These are phyloP conservation scores for Alternaria brassicae DNA, from an alignment of 2,329 filamentous ascomycete species.

Conservation along the genomic window DNA sequence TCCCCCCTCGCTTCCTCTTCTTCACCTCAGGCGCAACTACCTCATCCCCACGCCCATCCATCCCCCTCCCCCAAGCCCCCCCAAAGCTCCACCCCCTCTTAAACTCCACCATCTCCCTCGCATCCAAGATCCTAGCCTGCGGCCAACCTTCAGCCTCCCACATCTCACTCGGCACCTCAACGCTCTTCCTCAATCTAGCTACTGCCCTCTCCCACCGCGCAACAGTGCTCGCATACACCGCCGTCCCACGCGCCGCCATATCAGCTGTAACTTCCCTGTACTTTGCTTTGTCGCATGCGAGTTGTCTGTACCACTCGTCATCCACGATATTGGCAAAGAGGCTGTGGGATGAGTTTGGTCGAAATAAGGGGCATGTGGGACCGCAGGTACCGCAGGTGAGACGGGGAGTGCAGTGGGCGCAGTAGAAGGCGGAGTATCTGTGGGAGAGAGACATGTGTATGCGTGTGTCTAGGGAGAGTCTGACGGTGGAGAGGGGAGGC, in stretches of 20 bases:
- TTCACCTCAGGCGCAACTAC: background rate
- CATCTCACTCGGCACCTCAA: background rate
- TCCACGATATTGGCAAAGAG: background rate
- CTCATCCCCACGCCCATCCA: background rate
- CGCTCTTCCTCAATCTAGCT: background rate
- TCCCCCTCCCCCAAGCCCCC: background rate
- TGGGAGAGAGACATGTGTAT: background rate
- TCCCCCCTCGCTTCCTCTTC: background rate
- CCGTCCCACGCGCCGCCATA: background rate
- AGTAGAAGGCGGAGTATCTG: background rate
- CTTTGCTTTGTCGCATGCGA: background rate
- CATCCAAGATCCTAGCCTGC: background rate
- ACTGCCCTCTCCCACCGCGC: conserved; percentile 3
- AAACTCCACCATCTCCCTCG: background rate
- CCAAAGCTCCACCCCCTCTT: conserved; percentile 1
- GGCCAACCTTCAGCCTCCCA: background rate
- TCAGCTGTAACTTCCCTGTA: background rate
- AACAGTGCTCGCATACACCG: background rate
- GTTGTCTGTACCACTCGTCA: background rate
- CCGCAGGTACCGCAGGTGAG: background rate
- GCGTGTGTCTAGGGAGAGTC: background rate
- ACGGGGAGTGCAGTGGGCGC: background rate
- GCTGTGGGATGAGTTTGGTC: background rate
- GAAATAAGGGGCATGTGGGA: background rate
- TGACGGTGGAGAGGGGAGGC: background rate